Base-by-base conservation (phyloP, 768 basidiomycete genomes). In the Lentinula detonsa region DNA sequence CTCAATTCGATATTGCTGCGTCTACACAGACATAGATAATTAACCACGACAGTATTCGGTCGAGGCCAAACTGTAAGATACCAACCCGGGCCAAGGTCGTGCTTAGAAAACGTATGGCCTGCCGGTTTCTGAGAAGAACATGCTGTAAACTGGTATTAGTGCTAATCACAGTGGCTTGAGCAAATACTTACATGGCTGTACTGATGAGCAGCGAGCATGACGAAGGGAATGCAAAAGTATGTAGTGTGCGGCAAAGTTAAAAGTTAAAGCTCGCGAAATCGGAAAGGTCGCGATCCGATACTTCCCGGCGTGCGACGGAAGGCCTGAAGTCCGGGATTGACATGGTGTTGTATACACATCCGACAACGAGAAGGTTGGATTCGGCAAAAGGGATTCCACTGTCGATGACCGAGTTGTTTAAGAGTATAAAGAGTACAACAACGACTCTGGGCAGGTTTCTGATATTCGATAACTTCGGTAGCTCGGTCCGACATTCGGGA, bases 1-100 rank as follows among this genome's bases (percentile, higher is more conserved):
- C 75, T 99, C 96, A 23, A 80, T 77, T 61, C 95, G 90, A 73
- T 83, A 88, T 67, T 82, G 77, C 61, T 81, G 78, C 33, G 79
- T 73, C 79, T 80, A 57, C 8, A 40, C 8, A 21, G 11, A 4
- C 43, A 11, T 53, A 13, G 33, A 55, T 1, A 4, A 40, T 13
- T 13, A 13, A 52, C n/a, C n/a, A 9, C 23, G 18, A 9, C 21
- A 16, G 16, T 23, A 49, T 49, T 49, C 23, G 21, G 21, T n/a
- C 16, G 34, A 31, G 0, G 56, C 34, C 34, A 28, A 52, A 39
- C 13, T 39, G 13, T 3, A 18, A n/a, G 10, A 45, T 33, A 42
- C 56, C 31, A 59, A 59, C 57, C 57, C 23, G 33, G 8, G 45
- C 21, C 34, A 49, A 39, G 3, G 5, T 48, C 9, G 46, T 59